phyloP scores from a whole-genome alignment of 2,329 filamentous ascomycete genomes.

The Gyromitra esculenta region DNA sequence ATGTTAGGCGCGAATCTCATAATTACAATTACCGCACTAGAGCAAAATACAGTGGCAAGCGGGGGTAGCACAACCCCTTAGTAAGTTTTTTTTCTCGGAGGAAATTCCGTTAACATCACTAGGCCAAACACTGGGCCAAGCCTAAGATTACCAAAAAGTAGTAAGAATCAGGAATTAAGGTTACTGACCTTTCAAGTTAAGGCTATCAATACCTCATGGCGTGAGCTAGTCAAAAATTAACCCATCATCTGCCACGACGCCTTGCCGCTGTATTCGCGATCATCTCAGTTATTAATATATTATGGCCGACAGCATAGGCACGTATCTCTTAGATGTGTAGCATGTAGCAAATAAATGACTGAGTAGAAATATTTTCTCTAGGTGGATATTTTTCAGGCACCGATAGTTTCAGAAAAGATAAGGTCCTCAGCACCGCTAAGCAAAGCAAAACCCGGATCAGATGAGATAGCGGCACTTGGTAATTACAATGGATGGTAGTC shows the following conservation, averaged over 20 bases:
- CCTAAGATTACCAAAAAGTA: constrained; percentile 5
- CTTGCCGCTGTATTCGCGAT: not conserved
- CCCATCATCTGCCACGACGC: not conserved
- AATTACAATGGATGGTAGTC: constrained; percentile 34
- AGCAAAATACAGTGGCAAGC: constrained; percentile 23
- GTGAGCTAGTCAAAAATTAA: not conserved
- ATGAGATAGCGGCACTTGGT: constrained; percentile 7
- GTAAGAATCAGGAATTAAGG: constrained; percentile 41
- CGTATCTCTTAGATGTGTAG: not conserved
- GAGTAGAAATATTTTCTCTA: not conserved
- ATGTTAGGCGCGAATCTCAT: constrained; percentile 8
- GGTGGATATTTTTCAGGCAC: not conserved
- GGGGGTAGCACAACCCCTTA: constrained; percentile 15
- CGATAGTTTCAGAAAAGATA: constrained; percentile 18
- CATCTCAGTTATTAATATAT: not conserved
- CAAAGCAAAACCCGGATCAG: constrained; percentile 9
- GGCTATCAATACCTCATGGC: not conserved
- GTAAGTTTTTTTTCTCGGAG: constrained; percentile 31
- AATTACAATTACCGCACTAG: constrained; percentile 13
- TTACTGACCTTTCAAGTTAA: constrained; percentile 37
- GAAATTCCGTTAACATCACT: constrained; percentile 35
- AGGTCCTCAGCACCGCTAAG: constrained; percentile 11
- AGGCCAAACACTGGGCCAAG: constrained; percentile 11
- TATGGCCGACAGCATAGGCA: not conserved
- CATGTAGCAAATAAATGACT: not conserved